Conservation (phyloP, 1,284 basidiomycete genomes). For the Abortiporus biennis region DNA sequence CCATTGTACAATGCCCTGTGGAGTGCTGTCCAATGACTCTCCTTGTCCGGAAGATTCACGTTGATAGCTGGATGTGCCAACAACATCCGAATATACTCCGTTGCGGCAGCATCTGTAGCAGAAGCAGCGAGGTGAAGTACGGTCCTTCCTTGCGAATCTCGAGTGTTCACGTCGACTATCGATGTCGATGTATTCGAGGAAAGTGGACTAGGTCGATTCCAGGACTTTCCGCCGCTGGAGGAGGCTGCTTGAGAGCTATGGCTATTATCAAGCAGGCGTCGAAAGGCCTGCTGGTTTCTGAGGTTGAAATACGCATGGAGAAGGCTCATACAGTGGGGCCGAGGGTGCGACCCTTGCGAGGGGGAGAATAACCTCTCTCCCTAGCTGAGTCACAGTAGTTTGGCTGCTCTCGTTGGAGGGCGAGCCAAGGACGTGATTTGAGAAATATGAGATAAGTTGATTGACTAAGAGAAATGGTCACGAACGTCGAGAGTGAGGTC, state of each 20-base stretch:
- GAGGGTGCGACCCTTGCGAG: conserved; percentile 5
- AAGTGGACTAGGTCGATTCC: conserved; percentile 48
- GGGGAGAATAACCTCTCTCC: conserved; percentile 3
- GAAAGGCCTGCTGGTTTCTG: conserved; percentile 77
- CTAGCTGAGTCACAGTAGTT: neutral
- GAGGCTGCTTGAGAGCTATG: conserved; percentile 23
- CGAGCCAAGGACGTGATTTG: no score
- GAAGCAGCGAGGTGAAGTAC: conserved; percentile 82
- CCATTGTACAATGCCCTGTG: conserved; percentile 89
- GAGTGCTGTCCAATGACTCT: conserved; percentile 89
- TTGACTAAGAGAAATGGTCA: no score
- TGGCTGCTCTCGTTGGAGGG: neutral
- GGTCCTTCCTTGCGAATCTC: conserved; percentile 70
- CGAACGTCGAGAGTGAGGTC: no score
- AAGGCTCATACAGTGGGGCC: conserved; percentile 54
- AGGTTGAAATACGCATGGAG: conserved; percentile 79
- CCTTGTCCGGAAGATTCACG: conserved; percentile 78
- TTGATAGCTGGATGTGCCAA: conserved; percentile 75
- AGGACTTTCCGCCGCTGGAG: conserved; percentile 58
- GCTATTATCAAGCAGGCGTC: conserved; percentile 63
- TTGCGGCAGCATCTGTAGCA: conserved; percentile 48
- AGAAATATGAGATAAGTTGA: no score
- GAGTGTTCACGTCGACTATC: conserved; percentile 61
- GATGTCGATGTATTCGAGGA: conserved; percentile 23
- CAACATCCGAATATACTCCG: conserved; percentile 81